Percentiles rank a stretch among this genome's conserved stretches.
Evolutionary conservation across 371 early-diverging fungal genomes (phyloP).

Genomic region (Mortierella sp.): DNA sequence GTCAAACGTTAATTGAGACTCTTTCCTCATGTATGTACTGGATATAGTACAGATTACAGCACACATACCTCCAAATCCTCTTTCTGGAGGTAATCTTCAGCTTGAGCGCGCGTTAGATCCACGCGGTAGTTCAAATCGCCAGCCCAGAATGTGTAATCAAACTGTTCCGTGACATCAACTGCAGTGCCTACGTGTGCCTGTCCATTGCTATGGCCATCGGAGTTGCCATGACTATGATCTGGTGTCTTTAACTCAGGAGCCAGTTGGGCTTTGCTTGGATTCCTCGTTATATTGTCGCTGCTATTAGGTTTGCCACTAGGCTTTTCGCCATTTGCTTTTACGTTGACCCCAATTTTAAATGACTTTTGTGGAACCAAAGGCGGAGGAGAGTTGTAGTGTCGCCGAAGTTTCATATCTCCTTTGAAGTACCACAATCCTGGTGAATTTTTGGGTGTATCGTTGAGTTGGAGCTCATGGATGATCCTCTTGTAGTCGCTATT

Average conservation of each 20-base stretch:
- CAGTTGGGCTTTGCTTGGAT: neutral
- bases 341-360: constrained; percentile 2
- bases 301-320: neutral
- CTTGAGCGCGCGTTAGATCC: constrained; percentile 66
- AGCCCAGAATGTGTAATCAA: constrained; percentile 81
- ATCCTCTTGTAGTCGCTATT: constrained; percentile 54
- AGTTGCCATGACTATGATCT: neutral
- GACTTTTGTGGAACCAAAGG: constrained; percentile 11
- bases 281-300: neutral
- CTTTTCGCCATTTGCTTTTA: constrained; percentile 2
- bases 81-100: constrained; percentile 62
- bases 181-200: constrained; percentile 5
- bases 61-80: constrained; percentile 61
- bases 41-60: neutral
- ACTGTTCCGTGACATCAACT: constrained; percentile 61
- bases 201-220: neutral
- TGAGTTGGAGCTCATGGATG: constrained; percentile 46
- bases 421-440: constrained; percentile 46
- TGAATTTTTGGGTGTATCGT: constrained; percentile 43
- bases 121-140: constrained; percentile 89
- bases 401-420: constrained; percentile 55
- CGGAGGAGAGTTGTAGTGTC: constrained; percentile 34
- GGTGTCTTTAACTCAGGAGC: neutral
- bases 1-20: neutral
- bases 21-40: neutral